Evolutionary conservation across 2,329 filamentous ascomycete genomes (phyloP).

Genomic region (Penicillium sp.): DNA sequence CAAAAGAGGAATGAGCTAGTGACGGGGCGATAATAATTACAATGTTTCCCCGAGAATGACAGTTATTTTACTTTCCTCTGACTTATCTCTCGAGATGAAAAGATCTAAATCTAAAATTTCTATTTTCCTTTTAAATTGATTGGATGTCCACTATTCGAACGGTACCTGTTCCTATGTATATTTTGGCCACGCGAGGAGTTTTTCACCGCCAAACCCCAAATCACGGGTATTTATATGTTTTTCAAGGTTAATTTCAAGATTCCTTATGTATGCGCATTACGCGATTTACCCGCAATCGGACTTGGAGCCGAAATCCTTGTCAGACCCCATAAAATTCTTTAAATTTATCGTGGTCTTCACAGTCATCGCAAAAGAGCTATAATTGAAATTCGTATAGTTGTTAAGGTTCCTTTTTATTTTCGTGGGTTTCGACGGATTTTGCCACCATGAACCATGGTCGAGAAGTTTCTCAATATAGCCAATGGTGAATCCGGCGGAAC

Average conservation of each 20-base stretch:
- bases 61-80: not conserved
- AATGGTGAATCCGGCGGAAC: not conserved
- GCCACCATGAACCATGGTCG: conserved; percentile 17
- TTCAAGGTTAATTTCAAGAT: not conserved
- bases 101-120: not conserved
- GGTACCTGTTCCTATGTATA: not conserved
- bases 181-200: not conserved
- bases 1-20: conserved; percentile 18
- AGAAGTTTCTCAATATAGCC: not conserved
- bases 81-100: not conserved
- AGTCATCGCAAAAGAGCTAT: too few relatives aligned
- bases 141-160: not conserved
- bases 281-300: conserved; percentile 23
- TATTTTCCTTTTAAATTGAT: not conserved
- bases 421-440: conserved; percentile 2
- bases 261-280: not conserved
- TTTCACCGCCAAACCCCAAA: not conserved
- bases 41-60: conserved; percentile 1
- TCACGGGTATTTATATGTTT: not conserved
- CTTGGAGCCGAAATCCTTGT: conserved; percentile 11
- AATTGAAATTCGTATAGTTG: not conserved
- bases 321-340: not conserved
- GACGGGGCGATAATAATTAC: conserved; percentile 10
- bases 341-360: not conserved
- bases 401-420: not conserved